Percentiles rank a stretch among this genome's conserved stretches.
Evolutionary conservation across 2,329 filamentous ascomycete genomes (phyloP).

Genomic region (Fusarium camptoceras): DNA sequence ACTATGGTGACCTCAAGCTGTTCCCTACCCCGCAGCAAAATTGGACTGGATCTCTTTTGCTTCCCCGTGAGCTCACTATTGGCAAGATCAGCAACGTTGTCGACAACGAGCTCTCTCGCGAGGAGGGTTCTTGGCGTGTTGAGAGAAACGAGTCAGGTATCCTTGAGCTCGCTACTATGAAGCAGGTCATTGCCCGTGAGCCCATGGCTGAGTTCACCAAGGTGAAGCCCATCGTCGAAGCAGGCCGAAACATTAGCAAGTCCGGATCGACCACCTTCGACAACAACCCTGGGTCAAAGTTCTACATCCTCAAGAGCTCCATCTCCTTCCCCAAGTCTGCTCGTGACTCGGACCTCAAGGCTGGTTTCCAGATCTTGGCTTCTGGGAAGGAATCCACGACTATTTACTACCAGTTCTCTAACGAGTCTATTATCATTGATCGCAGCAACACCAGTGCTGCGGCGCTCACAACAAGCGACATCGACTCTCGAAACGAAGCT

Average conservation of each 20-base stretch:
- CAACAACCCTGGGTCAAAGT: constrained; percentile 48
- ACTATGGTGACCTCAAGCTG: constrained; percentile 51
- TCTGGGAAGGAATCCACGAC: constrained; percentile 55
- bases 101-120: constrained; percentile 54
- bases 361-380: constrained; percentile 56
- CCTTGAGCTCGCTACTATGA: constrained; percentile 53
- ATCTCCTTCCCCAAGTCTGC: constrained; percentile 53
- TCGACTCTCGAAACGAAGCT: constrained; percentile 52
- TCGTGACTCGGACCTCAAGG: constrained; percentile 51
- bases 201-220: constrained; percentile 49
- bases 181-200: constrained; percentile 55
- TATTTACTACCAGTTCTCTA: constrained; percentile 59
- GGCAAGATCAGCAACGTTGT: constrained; percentile 56
- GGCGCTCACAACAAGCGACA: constrained; percentile 53
- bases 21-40: constrained; percentile 57
- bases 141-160: constrained; percentile 48
- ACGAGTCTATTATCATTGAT: constrained; percentile 57
- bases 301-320: constrained; percentile 53
- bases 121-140: constrained; percentile 55
- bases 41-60: constrained; percentile 57
- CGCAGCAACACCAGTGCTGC: constrained; percentile 56
- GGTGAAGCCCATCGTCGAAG: constrained; percentile 41
- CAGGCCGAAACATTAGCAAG: constrained; percentile 39
- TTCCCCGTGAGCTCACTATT: constrained; percentile 57
- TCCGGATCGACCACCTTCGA: constrained; percentile 26